Base-by-base conservation (phyloP, 2,329 filamentous ascomycete species). In the Cryphonectria parasitica region DNA sequence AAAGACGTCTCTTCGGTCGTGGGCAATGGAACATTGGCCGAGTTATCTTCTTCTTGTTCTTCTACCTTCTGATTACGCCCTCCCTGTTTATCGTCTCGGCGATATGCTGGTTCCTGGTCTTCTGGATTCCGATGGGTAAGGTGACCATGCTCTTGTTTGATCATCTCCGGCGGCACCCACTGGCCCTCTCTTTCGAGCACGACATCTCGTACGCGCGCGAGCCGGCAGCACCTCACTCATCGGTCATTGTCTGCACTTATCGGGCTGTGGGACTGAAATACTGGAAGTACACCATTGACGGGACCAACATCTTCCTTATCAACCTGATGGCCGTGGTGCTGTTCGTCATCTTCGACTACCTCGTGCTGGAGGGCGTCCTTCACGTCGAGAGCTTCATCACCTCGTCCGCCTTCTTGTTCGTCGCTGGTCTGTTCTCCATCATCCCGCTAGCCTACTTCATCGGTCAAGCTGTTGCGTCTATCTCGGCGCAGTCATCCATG, bases 211-310 rank as follows among this genome's bases (percentile, higher is more conserved):
- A 92, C 77, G 90, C 92, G 36, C 91, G 95, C 69, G 85, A 87
- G 17, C 88, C 89, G 10, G 90, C 91, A 63, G 89, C 90, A 22
- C 90, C 92, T 28, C 92, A 94, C 62, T 92, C 92, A 22, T 95
- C 95, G 15, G 95, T 99, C 72, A 85, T 99, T 25, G 87, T 99
- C 45, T 99, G 96, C 86, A 99, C 96, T 7, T 99, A 99, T 82
- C 92, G 97, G 71, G 96, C 96, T 60, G 95, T 97, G 17, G 96
- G 96, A 17, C 86, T 90, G 75, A 95, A 95, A 80, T 99, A 99
- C 84, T 99, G 97, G 95, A 99, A 99, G 82, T 99, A 99, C 82
- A 99, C 96, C 4, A 87, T 99, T 71, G 96, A 99, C 78, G 97
- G 96, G 69, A 99, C 96, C 72, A 99, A 99, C 82, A 97, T 99